Percentiles rank a stretch among this genome's conserved stretches.
phyloP scores from a whole-genome alignment of 345 rosid species.

The Gossypium longicalyx region DNA sequence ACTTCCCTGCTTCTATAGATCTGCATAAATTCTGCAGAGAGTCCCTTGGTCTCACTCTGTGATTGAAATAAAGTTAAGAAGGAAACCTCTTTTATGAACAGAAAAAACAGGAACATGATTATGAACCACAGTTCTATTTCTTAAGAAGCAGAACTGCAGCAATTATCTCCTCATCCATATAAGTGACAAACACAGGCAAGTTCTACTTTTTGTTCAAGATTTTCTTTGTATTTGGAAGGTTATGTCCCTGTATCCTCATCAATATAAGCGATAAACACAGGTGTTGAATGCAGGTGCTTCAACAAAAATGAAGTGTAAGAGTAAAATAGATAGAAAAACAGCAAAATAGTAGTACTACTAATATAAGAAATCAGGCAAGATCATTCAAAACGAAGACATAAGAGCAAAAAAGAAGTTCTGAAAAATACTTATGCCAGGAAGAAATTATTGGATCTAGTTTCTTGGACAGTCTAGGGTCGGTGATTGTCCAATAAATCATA shows the following conservation, averaged over 20 bases:
- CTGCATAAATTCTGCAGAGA: slow-evolving; percentile 51
- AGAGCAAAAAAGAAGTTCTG: not conserved
- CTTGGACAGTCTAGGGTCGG: not conserved
- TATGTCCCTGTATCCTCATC: too few species aligned
- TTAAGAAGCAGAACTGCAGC: not conserved
- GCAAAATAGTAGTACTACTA: not conserved
- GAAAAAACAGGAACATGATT: slow-evolving; percentile 3
- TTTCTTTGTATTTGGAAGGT: too few species aligned
- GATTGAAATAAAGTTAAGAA: slow-evolving; percentile 11
- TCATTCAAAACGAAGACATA: not conserved
- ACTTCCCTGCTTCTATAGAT: slow-evolving; percentile 94
- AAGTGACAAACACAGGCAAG: too few species aligned
- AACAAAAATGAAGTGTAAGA: too few species aligned
- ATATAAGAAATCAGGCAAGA: not conserved
- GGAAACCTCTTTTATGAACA: not conserved
- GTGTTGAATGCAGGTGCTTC: too few species aligned
- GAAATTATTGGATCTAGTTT: not conserved
- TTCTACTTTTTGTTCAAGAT: too few species aligned
- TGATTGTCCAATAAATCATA: not conserved
- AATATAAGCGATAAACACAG: too few species aligned
- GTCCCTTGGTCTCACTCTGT: slow-evolving; percentile 36
- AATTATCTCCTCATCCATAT: not conserved
- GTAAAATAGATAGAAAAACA: too few species aligned
- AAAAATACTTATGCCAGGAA: not conserved
- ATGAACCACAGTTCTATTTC: slow-evolving; percentile 4